A percentile compares a stretch with the other conserved stretches of the same genome.
These are phyloP conservation scores for Blastomyces parvus DNA, from an alignment of 2,329 filamentous ascomycete genomes.

Conservation along the genomic window DNA sequence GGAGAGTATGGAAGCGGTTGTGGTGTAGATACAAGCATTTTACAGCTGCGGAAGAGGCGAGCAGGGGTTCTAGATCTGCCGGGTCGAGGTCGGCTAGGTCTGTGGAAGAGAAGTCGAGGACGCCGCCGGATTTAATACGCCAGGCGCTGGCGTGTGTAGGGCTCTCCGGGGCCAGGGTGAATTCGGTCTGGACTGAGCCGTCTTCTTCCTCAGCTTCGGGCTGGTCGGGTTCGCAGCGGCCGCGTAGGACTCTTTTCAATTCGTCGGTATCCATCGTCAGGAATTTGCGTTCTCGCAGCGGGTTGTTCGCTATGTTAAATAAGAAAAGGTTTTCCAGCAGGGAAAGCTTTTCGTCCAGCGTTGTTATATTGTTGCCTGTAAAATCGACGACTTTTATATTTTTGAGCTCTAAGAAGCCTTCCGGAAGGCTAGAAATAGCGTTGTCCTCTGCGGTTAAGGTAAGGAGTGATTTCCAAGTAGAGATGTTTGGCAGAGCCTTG, in stretches of 20 bases:
- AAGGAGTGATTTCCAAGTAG: slow-evolving; percentile 61
- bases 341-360: slow-evolving; percentile 65
- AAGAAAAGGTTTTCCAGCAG: slow-evolving; percentile 68
- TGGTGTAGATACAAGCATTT: slow-evolving; percentile 60
- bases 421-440: slow-evolving; percentile 62
- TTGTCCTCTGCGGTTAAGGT: slow-evolving; percentile 77
- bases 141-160: slow-evolving; percentile 25
- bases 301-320: slow-evolving; percentile 78
- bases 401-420: slow-evolving; percentile 59
- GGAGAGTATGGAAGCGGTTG: slow-evolving; percentile 64
- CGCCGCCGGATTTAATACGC: slow-evolving; percentile 31
- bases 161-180: slow-evolving; percentile 38
- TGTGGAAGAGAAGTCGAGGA: slow-evolving; percentile 62
- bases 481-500: slow-evolving; percentile 60
- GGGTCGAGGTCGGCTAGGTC: slow-evolving; percentile 48
- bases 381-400: slow-evolving; percentile 71
- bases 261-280: slow-evolving; percentile 70
- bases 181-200: slow-evolving; percentile 33
- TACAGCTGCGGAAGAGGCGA: slow-evolving; percentile 38
- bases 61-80: slow-evolving; percentile 39
- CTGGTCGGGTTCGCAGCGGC: slow-evolving; percentile 49
- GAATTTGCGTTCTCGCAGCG: slow-evolving; percentile 78
- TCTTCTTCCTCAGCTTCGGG: slow-evolving; percentile 31
- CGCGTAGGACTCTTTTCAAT: slow-evolving; percentile 63
- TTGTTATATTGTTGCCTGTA: slow-evolving; percentile 70